These are phyloP conservation scores for Calonectria hawksworthii DNA, from an alignment of 2,329 filamentous ascomycete genomes.

Conservation along the genomic window DNA sequence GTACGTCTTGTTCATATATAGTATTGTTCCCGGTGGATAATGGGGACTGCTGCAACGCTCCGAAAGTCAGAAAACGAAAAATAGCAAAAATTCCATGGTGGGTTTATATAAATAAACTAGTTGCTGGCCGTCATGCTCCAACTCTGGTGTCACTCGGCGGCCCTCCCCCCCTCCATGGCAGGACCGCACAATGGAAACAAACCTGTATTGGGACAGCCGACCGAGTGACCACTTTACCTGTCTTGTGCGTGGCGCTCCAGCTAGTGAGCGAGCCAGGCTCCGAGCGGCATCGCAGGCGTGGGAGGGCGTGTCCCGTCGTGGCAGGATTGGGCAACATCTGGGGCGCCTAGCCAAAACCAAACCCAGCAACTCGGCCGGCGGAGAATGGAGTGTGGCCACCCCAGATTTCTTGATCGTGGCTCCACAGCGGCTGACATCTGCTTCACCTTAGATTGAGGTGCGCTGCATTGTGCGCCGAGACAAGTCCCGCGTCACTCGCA, in stretches of 20 bases:
- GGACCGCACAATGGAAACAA: neutral
- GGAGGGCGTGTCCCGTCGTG: conserved; percentile 23
- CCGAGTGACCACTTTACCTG: neutral
- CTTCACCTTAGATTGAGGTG: conserved; percentile 28
- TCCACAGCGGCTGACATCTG: conserved; percentile 45
- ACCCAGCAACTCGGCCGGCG: conserved; percentile 36
- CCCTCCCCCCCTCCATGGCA: neutral
- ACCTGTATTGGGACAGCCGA: conserved; percentile 12
- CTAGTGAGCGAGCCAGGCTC: conserved; percentile 16
- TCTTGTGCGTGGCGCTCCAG: conserved; percentile 17
- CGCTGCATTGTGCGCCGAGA: conserved; percentile 23
- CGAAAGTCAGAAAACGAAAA: neutral
- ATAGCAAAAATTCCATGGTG: neutral
- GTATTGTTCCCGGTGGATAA: neutral
- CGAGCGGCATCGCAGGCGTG: neutral
- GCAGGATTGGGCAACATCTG: conserved; percentile 23
- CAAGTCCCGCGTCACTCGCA: conserved; percentile 37
- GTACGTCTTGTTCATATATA: neutral
- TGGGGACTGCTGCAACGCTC: neutral
- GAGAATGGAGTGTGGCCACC: conserved; percentile 29
- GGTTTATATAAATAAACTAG: neutral
- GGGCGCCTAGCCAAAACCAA: conserved; percentile 16
- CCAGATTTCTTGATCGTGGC: conserved; percentile 39
- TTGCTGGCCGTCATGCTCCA: neutral
- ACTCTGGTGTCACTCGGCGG: neutral